Evolutionary conservation across 2,329 filamentous ascomycete species (phyloP), one percentile per base, ranked within the genome.

Genomic region (Calycina herbarum): DNA sequence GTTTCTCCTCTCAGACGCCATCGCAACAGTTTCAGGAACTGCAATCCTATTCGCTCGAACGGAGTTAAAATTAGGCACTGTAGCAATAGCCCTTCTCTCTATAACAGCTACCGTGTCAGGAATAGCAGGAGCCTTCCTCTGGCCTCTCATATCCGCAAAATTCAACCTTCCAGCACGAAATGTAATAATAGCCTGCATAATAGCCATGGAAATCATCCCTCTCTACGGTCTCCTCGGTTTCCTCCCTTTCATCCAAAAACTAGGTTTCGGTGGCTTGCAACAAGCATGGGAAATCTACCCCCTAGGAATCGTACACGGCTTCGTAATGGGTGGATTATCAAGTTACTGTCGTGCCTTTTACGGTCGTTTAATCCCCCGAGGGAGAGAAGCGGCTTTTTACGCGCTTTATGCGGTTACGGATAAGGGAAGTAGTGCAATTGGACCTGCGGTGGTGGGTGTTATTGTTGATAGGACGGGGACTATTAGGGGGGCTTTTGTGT

Each of bases 221-320:
- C 75, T 98, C 0, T 99, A 99, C 74, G 94, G 94, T 0, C 82
- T 99, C 15, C 79, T 96, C 24, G 94, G 94, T 0, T 97, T 94
- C 74, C 83, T 98, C 20, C 93, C 94, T 0, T 87, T 92, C 8
- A 84, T 98, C 59, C 84, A 87, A 72, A 80, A 83, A 10, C 86
- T 90, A 77, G 94, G 93, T 0, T 87, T 92, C 5, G 80, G 93
- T 42, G 95, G 95, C 1, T 82, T 99, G 13, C 94, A 97, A 77
- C 89, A 95, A 76, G 87, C 92, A 1, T 97, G 93, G 92, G 95
- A 99, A 73, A 97, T 99, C 91, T 98, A 95, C 73, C 92, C 92
- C 0, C 80, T 99, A 0, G 94, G 93, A 0, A 90, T 92, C 2
- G 86, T 98, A 17, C 97, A 97, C 76, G 95, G 95, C 0, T 87